These are phyloP conservation scores for Cryphonectria parasitica DNA, from an alignment of 2,329 filamentous ascomycete species.

Conservation along the genomic window DNA sequence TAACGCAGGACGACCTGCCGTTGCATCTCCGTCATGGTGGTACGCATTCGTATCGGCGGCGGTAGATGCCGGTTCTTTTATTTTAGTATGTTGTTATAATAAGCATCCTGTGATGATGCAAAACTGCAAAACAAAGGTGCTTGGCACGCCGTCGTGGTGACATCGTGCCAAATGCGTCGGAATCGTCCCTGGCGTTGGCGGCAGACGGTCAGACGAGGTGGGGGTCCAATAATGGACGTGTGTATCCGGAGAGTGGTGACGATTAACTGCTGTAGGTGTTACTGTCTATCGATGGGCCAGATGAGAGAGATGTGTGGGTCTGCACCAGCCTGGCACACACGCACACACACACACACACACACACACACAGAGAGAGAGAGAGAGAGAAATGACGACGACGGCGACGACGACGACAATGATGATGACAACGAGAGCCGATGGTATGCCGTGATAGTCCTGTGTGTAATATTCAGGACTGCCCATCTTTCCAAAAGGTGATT, in stretches of 20 bases:
- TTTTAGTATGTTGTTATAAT: background rate
- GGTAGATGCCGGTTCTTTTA: background rate
- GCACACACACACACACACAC: too few species aligned
- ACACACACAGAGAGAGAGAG: background rate
- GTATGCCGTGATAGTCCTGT: background rate
- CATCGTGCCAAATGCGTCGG: background rate
- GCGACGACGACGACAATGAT: background rate
- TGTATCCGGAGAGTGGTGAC: background rate
- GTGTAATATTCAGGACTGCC: background rate
- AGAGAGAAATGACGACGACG: too few species aligned
- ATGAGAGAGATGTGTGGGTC: background rate
- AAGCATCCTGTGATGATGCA: background rate
- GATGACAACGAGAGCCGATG: background rate
- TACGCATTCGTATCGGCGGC: background rate
- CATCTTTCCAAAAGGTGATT: background rate
- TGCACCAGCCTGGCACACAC: background rate
- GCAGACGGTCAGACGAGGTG: background rate
- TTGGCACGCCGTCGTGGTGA: background rate
- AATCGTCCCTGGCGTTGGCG: background rate
- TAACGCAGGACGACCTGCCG: background rate
- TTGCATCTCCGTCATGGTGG: background rate
- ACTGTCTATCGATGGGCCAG: background rate
- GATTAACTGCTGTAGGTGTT: background rate
- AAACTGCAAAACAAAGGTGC: background rate
- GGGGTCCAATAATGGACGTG: background rate